Evolutionary conservation across 2,329 filamentous ascomycete species (phyloP).

Genomic region (Alternaria gansuensis): DNA sequence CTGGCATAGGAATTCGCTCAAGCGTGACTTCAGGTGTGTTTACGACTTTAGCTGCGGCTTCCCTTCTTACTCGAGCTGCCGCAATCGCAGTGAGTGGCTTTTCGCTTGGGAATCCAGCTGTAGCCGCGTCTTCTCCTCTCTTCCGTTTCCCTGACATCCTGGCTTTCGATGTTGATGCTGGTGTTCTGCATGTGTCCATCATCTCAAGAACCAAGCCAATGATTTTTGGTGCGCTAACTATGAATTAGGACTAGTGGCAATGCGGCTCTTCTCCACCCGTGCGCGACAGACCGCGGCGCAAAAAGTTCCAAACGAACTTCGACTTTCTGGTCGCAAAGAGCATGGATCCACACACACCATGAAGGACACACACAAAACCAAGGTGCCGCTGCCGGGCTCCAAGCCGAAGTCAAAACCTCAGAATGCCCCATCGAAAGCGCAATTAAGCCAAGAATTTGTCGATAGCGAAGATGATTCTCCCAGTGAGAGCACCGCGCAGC

Average conservation of each 20-base stretch:
- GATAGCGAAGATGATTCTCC: constrained; percentile 46
- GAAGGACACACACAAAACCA: constrained; percentile 49
- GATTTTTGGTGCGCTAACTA: constrained; percentile 17
- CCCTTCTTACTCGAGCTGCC: constrained; percentile 43
- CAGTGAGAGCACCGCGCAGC: constrained; percentile 29
- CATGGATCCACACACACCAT: constrained; percentile 35
- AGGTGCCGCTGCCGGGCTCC: constrained; percentile 46
- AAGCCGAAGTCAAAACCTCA: constrained; percentile 39
- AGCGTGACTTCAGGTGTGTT: constrained; percentile 22
- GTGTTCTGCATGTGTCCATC: constrained; percentile 10
- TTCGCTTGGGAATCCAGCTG: constrained; percentile 11
- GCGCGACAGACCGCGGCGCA: constrained; percentile 28
- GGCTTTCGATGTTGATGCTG: constrained; percentile 11
- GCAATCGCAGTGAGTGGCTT: constrained; percentile 48
- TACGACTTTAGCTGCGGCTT: constrained; percentile 27
- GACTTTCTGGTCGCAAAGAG: constrained; percentile 24
- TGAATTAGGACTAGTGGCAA: constrained; percentile 11
- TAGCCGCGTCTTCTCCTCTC: constrained; percentile 26
- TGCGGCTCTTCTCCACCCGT: constrained; percentile 20
- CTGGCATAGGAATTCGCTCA: constrained; percentile 26
- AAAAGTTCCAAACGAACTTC: constrained; percentile 42
- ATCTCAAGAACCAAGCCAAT: constrained; percentile 10
- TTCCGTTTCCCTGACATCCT: constrained; percentile 48
- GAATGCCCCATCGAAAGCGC: constrained; percentile 31
- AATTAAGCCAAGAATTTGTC: constrained; percentile 51